Evolutionary conservation across 1,284 basidiomycete species (phyloP), one percentile per base, ranked within the genome.

Genomic region (Ustilago lituana): DNA sequence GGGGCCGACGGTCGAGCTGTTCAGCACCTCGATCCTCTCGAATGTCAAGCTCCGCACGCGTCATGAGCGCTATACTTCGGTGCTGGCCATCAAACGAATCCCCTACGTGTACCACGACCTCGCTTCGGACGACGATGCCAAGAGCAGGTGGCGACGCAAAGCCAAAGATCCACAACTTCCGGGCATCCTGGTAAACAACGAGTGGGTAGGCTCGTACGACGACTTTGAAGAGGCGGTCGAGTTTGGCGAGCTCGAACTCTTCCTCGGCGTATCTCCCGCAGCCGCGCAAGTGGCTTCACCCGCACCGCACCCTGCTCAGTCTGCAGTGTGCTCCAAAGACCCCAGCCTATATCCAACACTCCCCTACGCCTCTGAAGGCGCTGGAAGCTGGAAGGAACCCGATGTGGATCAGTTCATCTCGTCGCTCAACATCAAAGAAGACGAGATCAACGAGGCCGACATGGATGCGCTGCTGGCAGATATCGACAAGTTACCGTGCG

Each of bases 201-300:
- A 82, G 39, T 82, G 80, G 80, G 52, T 78, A 8, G 80, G 80
- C 5, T 76, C 78, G 14, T 82, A 57, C 48, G 79, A 79, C 35
- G 80, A 82, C 20, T 82, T 82, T 36, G 78, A 82, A 43, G 78
- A 82, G 58, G 73, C 79, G 0, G 77, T 82, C 50, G 80, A 82
- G 47, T 77, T 74, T 36, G 79, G 78, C 29, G 79, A 81, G 64
- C 65, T 82, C 15, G 71, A 75, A 33, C 50, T 77, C 24, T 81
- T 82, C 22, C 62, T 82, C 2, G 53, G 66, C 17, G 58, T 80
- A 9, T 59, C 36, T 15, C 49, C 62, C n/a, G 20, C 51, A 8
- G 49, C 57, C 2, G 36, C 32, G 2, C 48, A 33, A 26, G 36
- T 50, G 0, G 12, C 51, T 7, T 37, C 59, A 20, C 33, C 48